These are phyloP conservation scores for Pseudonectria foliicola DNA, from an alignment of 2,329 filamentous ascomycete species.

Conservation along the genomic window DNA sequence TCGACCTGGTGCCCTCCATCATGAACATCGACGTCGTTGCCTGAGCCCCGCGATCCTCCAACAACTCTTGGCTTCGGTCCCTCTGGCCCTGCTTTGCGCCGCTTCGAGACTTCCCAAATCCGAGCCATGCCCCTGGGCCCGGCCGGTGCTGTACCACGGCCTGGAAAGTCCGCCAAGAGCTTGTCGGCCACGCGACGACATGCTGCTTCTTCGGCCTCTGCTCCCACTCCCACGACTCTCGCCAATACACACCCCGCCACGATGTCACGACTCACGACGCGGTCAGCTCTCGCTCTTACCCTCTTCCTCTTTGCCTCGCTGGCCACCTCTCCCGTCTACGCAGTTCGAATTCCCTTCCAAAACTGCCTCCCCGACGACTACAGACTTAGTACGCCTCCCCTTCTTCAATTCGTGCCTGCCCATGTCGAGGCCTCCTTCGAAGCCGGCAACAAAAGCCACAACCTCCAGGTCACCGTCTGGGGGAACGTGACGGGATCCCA, in stretches of 20 bases:
- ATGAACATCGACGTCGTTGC: too few relatives aligned
- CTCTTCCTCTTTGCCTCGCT: conserved; percentile 34
- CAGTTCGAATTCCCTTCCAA: conserved; percentile 68
- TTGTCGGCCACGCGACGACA: conserved; percentile 16
- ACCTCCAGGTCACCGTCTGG: conserved; percentile 72
- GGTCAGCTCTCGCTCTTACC: conserved; percentile 23
- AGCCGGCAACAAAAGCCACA: conserved; percentile 49
- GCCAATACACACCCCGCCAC: conserved; percentile 8
- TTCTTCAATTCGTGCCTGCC: conserved; percentile 73
- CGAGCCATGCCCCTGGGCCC: conserved; percentile 19
- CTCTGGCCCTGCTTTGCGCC: conserved; percentile 8
- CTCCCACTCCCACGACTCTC: conserved; percentile 14
- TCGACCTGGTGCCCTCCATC: too few relatives aligned
- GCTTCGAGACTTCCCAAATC: conserved; percentile 6
- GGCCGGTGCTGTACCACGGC: conserved; percentile 13
- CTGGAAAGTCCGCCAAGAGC: conserved; percentile 8
- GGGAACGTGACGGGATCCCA: conserved; percentile 81
- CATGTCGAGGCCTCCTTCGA: conserved; percentile 71
- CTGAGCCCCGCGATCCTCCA: background rate
- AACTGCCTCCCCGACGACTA: conserved; percentile 69
- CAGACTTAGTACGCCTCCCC: conserved; percentile 46
- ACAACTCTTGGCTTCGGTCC: conserved; percentile 3
- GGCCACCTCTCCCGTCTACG: conserved; percentile 39
- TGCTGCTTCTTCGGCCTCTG: conserved; percentile 14
- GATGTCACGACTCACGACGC: conserved; percentile 11